Evolutionary conservation across 2,329 filamentous ascomycete genomes (phyloP), one percentile per base, ranked within the genome.

Genomic region (Bipolaris bicolor): DNA sequence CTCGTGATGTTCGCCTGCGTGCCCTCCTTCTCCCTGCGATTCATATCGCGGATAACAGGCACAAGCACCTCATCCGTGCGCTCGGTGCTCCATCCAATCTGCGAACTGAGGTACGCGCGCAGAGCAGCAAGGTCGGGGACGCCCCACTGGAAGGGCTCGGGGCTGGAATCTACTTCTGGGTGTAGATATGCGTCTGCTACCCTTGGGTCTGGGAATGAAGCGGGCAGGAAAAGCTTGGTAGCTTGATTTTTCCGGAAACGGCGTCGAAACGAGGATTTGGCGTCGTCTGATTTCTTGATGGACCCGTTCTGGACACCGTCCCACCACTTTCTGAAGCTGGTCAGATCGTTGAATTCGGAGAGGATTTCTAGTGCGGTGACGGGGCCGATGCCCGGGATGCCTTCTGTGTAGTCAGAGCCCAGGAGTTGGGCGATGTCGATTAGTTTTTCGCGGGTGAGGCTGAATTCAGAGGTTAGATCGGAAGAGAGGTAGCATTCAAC

Each of bases 1-100:
- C 88, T 83, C n/a, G 95, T 99, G 64, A 99, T 97, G 67, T 99
- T 99, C 57, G 88, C 88, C 80, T 99, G 95, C 16, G 94, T 98
- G 6, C 95, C 95, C 78, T 98, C 95, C 26, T 87, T 83, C 63
- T 91, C 90, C 37, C 95, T 84, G 3, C 87, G 86, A 73, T 98
- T 98, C 90, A 99, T 96, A 70, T 99, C 95, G 55, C 88, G 85
- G 62, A 99, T 95, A 1, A 99, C 96, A 0, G 95, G 95, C 1
- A 99, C 91, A 1, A 99, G 84, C 2, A 99, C 90, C 76, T 99
- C 95, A 70, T 99, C 95, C 0, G 94, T 98, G 7, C 92, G 84
- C 76, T 98, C 94, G 74, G 90, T 88, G 52, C 83, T 88, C 95
- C 95, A 99, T 0, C 95, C 95, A 65, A 99, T 91, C 1, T 94